phyloP scores from a whole-genome alignment of 139 green algal species.

The Chlamydomonas urium region DNA sequence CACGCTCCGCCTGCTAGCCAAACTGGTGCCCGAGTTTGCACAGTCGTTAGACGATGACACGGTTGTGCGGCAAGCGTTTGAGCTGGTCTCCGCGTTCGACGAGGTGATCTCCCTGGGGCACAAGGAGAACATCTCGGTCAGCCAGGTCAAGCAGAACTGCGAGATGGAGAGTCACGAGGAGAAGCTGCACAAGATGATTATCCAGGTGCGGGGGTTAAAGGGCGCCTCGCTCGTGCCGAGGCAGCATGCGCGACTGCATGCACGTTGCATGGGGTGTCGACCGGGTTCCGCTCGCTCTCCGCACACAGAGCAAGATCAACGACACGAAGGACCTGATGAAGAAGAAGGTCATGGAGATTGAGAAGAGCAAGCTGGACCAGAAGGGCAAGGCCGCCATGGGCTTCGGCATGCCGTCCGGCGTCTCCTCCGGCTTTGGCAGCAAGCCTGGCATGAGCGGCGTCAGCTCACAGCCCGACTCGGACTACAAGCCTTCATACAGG shows the following conservation, averaged over 20 bases:
- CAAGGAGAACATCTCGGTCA: conserved; percentile 86
- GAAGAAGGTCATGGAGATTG: conserved; percentile 92
- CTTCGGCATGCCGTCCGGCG: conserved; percentile 2
- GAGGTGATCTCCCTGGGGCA: conserved; percentile 93
- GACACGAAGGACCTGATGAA: conserved; percentile 92
- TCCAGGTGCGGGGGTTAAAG: conserved; percentile 48
- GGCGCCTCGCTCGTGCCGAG: background rate
- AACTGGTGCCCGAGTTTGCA: conserved; percentile 89
- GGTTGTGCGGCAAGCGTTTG: conserved; percentile 77
- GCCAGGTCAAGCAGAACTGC: conserved; percentile 89
- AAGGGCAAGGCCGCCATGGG: conserved; percentile 26
- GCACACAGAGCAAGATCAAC: conserved; percentile 58
- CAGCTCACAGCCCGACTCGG: background rate
- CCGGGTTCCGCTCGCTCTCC: background rate
- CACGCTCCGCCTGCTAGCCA: conserved; percentile 92
- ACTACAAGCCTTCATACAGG: background rate
- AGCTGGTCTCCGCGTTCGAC: conserved; percentile 99
- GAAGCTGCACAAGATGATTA: conserved; percentile 99
- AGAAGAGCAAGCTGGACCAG: conserved; percentile 83
- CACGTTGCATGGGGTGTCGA: no score
- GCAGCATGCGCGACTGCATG: background rate
- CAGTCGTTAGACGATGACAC: conserved; percentile 79
- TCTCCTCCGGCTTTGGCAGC: conserved; percentile 24
- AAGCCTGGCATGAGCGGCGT: background rate
- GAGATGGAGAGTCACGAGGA: conserved; percentile 99